phyloP scores from a whole-genome alignment of 1,139 yeast genomes.

The Hanseniaspora sp. region DNA sequence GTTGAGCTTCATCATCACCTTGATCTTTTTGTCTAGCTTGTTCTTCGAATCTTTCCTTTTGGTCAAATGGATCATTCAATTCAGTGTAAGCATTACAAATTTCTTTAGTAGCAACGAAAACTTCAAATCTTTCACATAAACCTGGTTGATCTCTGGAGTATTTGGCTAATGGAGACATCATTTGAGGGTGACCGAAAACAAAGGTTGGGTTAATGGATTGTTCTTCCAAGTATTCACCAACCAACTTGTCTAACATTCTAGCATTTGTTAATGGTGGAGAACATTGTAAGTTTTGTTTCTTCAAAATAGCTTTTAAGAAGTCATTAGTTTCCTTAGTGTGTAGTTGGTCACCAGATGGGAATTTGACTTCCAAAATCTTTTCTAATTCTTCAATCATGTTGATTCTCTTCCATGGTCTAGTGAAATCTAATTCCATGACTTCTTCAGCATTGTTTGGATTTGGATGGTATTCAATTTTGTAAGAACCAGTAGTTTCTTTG shows the following conservation, averaged over 20 bases:
- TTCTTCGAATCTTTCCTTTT: constrained; percentile 93
- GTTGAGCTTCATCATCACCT: constrained; percentile 98
- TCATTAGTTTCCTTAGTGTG: constrained; percentile 90
- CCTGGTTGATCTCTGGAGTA: constrained; percentile 88
- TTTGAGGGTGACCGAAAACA: constrained; percentile 96
- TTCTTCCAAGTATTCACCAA: constrained; percentile 81
- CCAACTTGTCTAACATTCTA: constrained; percentile 95
- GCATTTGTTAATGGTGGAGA: constrained; percentile 96
- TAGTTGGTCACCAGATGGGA: constrained; percentile 91
- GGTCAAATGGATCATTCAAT: constrained; percentile 97
- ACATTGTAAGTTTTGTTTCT: constrained; percentile 77
- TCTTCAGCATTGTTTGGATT: constrained; percentile 66
- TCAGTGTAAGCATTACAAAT: constrained; percentile 97
- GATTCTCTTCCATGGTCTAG: constrained; percentile 97
- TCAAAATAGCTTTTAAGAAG: constrained; percentile 71
- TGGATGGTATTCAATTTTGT: constrained; percentile 79
- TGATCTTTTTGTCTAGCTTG: constrained; percentile 97
- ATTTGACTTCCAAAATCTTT: constrained; percentile 69
- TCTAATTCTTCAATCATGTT: constrained; percentile 96
- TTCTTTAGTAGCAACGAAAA: constrained; percentile 96
- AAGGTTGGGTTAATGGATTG: constrained; percentile 92
- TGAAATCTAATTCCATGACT: constrained; percentile 69
- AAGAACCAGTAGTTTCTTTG: constrained; percentile 82
- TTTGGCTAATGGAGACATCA: constrained; percentile 99
- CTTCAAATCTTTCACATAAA: constrained; percentile 95